A percentile compares a stretch with the other conserved stretches of the same genome.
phyloP scores from a whole-genome alignment of 257 asterid species.

The Gentiana dahurica region DNA sequence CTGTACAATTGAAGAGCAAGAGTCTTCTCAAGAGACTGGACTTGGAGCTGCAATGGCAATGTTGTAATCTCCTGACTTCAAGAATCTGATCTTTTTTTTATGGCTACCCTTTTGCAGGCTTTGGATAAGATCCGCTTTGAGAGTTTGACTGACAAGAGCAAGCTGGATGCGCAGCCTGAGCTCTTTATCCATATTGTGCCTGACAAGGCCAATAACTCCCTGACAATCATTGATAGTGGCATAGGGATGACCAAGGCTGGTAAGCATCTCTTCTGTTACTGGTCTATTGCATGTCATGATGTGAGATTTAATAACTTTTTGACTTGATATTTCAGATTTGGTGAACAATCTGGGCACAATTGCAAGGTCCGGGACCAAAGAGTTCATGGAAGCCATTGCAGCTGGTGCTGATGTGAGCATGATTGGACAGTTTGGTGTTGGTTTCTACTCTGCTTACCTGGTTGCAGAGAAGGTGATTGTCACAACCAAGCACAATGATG shows the following conservation, averaged over 20 bases:
- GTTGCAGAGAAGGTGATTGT: slow-evolving; percentile 52
- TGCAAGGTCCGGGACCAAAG: slow-evolving; percentile 61
- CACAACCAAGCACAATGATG: slow-evolving; percentile 50
- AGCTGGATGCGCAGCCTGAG: slow-evolving; percentile 53
- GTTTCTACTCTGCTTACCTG: slow-evolving; percentile 49
- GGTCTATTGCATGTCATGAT: no score
- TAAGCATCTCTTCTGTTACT: slow-evolving; percentile 5
- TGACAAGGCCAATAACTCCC: slow-evolving; percentile 38
- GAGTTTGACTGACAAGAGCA: slow-evolving; percentile 51
- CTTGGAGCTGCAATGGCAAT: neutral
- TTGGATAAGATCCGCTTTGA: slow-evolving; percentile 52
- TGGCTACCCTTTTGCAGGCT: slow-evolving; percentile 16
- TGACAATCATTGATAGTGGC: slow-evolving; percentile 45
- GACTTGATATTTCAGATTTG: slow-evolving; percentile 21
- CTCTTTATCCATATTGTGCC: slow-evolving; percentile 48
- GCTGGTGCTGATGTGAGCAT: slow-evolving; percentile 65
- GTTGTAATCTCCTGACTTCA: no score
- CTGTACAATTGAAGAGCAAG: no score
- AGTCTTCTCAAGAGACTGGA: neutral
- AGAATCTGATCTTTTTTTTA: no score
- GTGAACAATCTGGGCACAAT: slow-evolving; percentile 55
- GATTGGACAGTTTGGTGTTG: slow-evolving; percentile 65
- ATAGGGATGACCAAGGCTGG: slow-evolving; percentile 64
- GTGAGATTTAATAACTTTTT: neutral
- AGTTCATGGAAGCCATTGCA: slow-evolving; percentile 53